Conservation (phyloP, 345 rosid species). For the sweet orange (Citrus sinensis) region DNA sequence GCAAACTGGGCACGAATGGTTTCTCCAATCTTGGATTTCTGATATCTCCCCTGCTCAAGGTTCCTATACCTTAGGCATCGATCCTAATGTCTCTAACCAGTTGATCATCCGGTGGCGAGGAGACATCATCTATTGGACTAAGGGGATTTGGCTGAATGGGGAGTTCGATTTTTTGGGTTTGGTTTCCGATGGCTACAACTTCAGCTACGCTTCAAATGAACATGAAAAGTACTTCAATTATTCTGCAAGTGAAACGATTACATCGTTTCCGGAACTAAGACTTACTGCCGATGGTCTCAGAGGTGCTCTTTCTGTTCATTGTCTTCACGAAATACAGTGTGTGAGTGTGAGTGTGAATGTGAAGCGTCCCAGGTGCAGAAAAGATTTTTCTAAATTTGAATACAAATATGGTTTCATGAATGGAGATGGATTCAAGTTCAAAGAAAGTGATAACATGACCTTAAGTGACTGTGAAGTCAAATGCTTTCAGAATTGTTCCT, state of each 20-base stretch:
- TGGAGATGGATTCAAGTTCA: no score
- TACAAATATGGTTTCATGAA: no score
- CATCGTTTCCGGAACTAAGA: neutral
- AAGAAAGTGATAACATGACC: no score
- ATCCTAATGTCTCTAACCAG: conserved; percentile 19
- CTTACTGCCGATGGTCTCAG: neutral
- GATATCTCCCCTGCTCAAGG: conserved; percentile 18
- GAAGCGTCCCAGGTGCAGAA: no score
- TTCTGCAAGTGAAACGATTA: neutral
- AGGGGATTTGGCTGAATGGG: conserved; percentile 13
- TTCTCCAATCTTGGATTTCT: conserved; percentile 28
- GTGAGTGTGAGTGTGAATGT: neutral
- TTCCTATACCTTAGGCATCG: conserved; percentile 24
- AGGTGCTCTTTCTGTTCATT: neutral
- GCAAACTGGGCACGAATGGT: conserved; percentile 30
- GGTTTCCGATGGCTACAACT: neutral
- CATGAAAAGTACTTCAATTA: conserved; percentile 24
- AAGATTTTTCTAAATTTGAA: neutral
- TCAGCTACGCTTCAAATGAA: conserved; percentile 19
- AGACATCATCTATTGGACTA: conserved; percentile 19
- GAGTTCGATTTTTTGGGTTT: no score
- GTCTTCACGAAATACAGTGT: no score
- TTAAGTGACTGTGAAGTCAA: no score
- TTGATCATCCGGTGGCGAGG: conserved; percentile 21
- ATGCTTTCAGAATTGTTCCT: no score